Conservation (phyloP, 192 early-diverging fungal genomes). For the Dissophora ornata region DNA sequence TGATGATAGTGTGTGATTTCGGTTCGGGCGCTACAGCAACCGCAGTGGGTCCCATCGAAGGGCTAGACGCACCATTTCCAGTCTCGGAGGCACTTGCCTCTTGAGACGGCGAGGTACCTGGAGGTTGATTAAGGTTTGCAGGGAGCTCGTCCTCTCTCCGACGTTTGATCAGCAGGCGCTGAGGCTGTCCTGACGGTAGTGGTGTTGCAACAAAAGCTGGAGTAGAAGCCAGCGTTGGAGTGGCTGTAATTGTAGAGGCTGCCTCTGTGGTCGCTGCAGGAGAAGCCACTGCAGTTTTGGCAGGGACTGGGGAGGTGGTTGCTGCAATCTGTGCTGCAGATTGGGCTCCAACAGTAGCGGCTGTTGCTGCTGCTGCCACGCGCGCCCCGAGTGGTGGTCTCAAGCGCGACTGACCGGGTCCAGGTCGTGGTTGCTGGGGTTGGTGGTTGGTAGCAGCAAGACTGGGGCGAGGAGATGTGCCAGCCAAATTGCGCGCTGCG, state of each 20-base stretch:
- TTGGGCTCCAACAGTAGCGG: background rate
- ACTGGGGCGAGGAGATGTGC: constrained; percentile 30
- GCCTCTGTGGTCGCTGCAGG: background rate
- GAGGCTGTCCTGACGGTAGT: constrained; percentile 6
- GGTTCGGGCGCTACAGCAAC: constrained; percentile 16
- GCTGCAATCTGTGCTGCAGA: background rate
- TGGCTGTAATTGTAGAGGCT: background rate
- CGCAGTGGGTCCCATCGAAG: constrained; percentile 26
- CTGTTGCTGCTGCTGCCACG: constrained; percentile 11
- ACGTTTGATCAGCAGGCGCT: constrained; percentile 33
- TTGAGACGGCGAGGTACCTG: constrained; percentile 2
- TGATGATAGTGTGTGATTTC: constrained; percentile 43
- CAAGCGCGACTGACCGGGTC: constrained; percentile 34
- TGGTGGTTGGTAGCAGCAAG: background rate
- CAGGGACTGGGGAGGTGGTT: background rate
- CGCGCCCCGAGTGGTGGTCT: constrained; percentile 37
- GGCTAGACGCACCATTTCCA: constrained; percentile 29
- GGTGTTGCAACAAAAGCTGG: constrained; percentile 3
- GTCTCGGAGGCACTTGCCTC: background rate
- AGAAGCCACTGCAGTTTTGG: background rate
- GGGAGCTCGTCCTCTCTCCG: constrained; percentile 39
- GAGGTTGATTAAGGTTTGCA: constrained; percentile 7
- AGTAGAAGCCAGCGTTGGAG: background rate
- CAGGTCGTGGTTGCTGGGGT: background rate
- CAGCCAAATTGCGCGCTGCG: constrained; percentile 10